A percentile compares a stretch with the other conserved stretches of the same genome.
Conservation (phyloP, 495 filamentous ascomycete species). For the Penicillium argentinense region DNA sequence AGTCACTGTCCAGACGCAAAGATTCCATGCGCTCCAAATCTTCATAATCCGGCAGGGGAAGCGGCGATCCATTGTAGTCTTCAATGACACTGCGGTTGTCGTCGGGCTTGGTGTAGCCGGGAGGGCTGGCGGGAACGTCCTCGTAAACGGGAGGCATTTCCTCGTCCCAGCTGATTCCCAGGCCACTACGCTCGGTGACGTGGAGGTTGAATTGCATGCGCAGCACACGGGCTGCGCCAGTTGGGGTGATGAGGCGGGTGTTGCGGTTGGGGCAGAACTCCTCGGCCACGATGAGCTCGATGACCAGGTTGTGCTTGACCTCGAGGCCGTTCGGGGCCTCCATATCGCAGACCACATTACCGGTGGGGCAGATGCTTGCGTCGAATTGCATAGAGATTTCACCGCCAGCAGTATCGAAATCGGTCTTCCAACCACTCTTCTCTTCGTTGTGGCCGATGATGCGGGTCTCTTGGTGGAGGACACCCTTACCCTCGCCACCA, state of each 20-base stretch:
- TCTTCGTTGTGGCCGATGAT: constrained; percentile 73
- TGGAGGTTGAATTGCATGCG: constrained; percentile 85
- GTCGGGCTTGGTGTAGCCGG: constrained; percentile 62
- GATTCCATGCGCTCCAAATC: constrained; percentile 47
- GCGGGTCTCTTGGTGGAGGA: constrained; percentile 73
- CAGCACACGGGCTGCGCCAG: constrained; percentile 85
- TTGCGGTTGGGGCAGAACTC: constrained; percentile 77
- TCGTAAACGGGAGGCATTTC: constrained; percentile 94
- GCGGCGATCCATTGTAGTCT: constrained; percentile 45
- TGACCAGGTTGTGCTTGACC: constrained; percentile 78
- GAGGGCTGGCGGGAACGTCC: constrained; percentile 87
- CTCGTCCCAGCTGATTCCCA: constrained; percentile 97
- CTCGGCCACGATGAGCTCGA: constrained; percentile 93
- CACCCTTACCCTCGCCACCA: constrained; percentile 70
- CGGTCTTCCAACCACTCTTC: constrained; percentile 93
- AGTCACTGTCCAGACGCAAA: constrained; percentile 38
- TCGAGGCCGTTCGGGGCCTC: constrained; percentile 75
- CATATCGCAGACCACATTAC: constrained; percentile 74
- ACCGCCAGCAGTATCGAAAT: constrained; percentile 70
- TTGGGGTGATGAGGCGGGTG: constrained; percentile 72
- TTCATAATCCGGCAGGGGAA: constrained; percentile 42
- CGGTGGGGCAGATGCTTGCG: constrained; percentile 60
- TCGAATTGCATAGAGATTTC: constrained; percentile 82
- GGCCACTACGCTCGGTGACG: constrained; percentile 78
- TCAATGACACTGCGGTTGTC: constrained; percentile 39